These are phyloP conservation scores for Boletus rubropictus DNA, from an alignment of 768 basidiomycete species.

Conservation along the genomic window DNA sequence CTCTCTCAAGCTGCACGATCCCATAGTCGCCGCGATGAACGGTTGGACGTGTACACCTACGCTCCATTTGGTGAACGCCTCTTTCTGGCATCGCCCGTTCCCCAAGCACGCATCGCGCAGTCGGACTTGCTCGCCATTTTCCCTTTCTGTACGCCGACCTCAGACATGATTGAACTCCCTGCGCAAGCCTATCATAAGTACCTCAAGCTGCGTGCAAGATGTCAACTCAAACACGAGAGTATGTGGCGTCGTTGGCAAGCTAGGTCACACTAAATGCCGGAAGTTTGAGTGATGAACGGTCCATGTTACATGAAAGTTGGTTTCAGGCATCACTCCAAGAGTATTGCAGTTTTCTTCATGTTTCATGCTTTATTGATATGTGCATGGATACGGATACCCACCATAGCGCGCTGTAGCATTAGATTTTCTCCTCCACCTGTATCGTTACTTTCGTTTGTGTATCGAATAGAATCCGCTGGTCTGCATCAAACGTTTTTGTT, in stretches of 20 bases:
- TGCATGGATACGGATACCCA: conserved; percentile 5
- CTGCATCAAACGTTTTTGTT: not conserved
- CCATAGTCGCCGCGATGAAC: conserved; percentile 50
- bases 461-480: conserved; percentile 12
- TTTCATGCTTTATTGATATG: not conserved
- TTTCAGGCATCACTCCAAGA: not conserved
- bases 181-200: conserved; percentile 55
- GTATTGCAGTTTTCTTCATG: not conserved
- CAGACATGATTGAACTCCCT: conserved; percentile 63
- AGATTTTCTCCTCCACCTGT: conserved; percentile 12
- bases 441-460: conserved; percentile 15
- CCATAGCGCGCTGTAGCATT: conserved; percentile 20
- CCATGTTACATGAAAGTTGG: not conserved
- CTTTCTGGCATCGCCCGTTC: conserved; percentile 56
- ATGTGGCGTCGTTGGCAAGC: conserved; percentile 50
- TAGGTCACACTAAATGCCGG: conserved; percentile 16
- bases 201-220: conserved; percentile 45
- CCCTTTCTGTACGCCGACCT: conserved; percentile 27
- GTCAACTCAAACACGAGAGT: conserved; percentile 51
- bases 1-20: conserved; percentile 44
- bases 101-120: conserved; percentile 56
- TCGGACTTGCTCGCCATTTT: conserved; percentile 58
- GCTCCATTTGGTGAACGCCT: conserved; percentile 58
- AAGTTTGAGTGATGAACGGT: not conserved
- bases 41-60: conserved; percentile 62